Percentiles rank a stretch among this genome's conserved stretches.
Conservation (phyloP, 1,284 basidiomycete genomes). For the Tilletia caries region DNA sequence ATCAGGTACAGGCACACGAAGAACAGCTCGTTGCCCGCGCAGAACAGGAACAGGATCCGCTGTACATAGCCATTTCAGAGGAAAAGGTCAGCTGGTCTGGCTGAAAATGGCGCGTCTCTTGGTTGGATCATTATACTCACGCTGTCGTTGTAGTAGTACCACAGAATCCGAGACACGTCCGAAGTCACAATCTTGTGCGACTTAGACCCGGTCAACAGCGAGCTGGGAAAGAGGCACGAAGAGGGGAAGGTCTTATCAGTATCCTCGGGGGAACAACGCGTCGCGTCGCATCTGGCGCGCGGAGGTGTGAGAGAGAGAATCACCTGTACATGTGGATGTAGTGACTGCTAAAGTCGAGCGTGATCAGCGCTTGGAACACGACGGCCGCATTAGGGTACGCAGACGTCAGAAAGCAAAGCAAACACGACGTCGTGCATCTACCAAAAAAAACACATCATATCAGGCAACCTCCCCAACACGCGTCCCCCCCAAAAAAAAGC, state of each 20-base stretch:
- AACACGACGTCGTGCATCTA: slow-evolving; percentile 91
- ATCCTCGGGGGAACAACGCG: no score
- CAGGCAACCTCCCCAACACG: neutral
- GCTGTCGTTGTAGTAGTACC: slow-evolving; percentile 88
- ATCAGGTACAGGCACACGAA: slow-evolving; percentile 94
- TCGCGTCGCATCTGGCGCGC: no score
- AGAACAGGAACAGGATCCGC: slow-evolving; percentile 81
- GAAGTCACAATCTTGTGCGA: slow-evolving; percentile 89
- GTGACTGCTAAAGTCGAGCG: slow-evolving; percentile 95
- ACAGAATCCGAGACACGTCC: slow-evolving; percentile 85
- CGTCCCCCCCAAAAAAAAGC: neutral
- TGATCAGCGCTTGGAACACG: slow-evolving; percentile 89
- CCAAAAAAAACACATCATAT: neutral
- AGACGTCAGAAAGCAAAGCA: slow-evolving; percentile 87
- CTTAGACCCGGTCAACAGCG: slow-evolving; percentile 82
- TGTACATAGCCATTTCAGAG: neutral
- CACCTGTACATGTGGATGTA: slow-evolving; percentile 99
- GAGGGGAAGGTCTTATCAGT: neutral
- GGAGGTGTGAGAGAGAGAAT: slow-evolving; percentile 40
- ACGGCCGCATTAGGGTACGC: slow-evolving; percentile 80
- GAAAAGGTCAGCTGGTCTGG: no score
- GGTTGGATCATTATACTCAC: slow-evolving; percentile 59
- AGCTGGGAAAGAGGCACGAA: slow-evolving; percentile 61
- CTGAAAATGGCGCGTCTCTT: no score
- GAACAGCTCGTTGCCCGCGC: slow-evolving; percentile 95